Evolutionary conservation across 805 yeast genomes (phyloP), one percentile per base, ranked within the genome.

Genomic region (Starmera caribaea): DNA sequence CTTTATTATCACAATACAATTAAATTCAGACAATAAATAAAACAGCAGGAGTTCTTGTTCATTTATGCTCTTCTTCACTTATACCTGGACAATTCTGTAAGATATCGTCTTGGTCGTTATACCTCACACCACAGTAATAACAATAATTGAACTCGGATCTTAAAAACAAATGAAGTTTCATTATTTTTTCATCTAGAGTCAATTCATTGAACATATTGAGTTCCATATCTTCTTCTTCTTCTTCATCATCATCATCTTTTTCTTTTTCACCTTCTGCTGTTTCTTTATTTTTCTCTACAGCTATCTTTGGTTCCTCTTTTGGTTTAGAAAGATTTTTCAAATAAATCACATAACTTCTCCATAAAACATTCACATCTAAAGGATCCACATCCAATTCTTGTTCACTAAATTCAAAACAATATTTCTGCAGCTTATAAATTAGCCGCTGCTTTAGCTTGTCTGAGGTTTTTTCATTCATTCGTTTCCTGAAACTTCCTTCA

Each of bases 41-140:
- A 29, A 13, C n/a, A n/a, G 8, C 13, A 29, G 5, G 31, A 5
- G 5, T 21, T 4, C 16, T 7, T 9, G 13, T 14, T 44, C 40
- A 62, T 30, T 41, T 33, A 46, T 74, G 81, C 16, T 66, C 74
- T 15, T 57, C 64, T 44, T 68, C 72, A 3, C 47, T 43, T 1
- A 53, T 40, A 1, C 81, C 81, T 3, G 81, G 81, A 49, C 81
- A 76, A 38, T 59, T 53, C 13, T 51, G 47, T 13, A 41, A 57
- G 16, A 75, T 44, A 26, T 73, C 78, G 1, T 48, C 44, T 37
- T 55, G 58, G 41, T 54, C 57, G 1, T 53, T 51, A 46, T 58
- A 75, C 29, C 45, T 44, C 3, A 52, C 49, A 1, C 79, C 79
- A 53, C 81, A 75, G 54, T 62, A 75, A 48, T 57, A 69, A 47